phyloP scores from a whole-genome alignment of 441 rosid species.

The Erodium moschatum region DNA sequence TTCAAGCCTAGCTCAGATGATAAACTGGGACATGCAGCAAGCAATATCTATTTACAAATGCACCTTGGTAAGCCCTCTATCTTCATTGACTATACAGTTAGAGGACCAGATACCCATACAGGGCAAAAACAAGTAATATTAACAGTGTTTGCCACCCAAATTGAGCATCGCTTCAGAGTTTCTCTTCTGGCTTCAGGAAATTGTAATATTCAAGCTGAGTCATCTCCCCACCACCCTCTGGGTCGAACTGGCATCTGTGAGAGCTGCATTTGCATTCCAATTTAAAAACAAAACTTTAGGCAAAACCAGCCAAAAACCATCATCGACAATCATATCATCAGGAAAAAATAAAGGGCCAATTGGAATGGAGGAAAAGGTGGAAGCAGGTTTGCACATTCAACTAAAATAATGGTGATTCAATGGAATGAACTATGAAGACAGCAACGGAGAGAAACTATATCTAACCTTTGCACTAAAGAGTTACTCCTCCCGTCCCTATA shows the following conservation, averaged over 20 bases:
- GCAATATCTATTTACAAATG: background rate
- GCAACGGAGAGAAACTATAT: too few relatives aligned
- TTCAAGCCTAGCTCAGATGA: background rate
- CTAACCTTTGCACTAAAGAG: too few relatives aligned
- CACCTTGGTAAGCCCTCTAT: background rate
- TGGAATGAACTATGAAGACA: too few relatives aligned
- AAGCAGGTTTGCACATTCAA: too few relatives aligned
- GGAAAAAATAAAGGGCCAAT: background rate
- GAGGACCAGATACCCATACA: background rate
- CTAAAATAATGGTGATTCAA: too few relatives aligned
- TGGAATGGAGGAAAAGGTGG: background rate
- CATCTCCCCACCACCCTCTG: constrained; percentile 75
- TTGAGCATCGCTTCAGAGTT: background rate
- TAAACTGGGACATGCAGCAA: background rate
- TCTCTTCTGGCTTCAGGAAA: constrained; percentile 6
- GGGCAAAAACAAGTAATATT: background rate
- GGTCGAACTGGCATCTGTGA: constrained; percentile 77
- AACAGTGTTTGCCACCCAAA: background rate
- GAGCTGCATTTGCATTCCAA: constrained; percentile 37
- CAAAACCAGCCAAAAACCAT: background rate
- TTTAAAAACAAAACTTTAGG: background rate
- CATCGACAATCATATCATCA: background rate
- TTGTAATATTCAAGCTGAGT: constrained; percentile 48
- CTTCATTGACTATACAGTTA: background rate
- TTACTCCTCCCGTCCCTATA: too few relatives aligned